Base-by-base conservation (phyloP, 2,329 filamentous ascomycete species). In the Coniella lustricola region DNA sequence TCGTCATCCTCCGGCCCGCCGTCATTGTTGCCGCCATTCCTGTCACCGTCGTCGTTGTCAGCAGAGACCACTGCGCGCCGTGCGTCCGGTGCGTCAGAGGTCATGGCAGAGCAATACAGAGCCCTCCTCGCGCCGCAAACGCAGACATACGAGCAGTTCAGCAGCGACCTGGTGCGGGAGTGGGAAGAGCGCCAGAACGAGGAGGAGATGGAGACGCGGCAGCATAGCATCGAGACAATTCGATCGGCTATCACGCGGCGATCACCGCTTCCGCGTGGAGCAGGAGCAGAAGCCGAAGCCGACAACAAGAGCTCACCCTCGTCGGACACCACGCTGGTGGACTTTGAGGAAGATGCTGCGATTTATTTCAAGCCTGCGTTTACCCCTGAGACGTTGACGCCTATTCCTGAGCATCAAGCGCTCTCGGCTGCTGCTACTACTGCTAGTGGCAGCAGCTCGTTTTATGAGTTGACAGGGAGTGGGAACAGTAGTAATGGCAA, bases 81-180 rank as follows among this genome's bases (percentile, higher is more conserved):
- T n/a, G n/a, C n/a, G n/a, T n/a, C n/a, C n/a, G n/a, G n/a, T n/a
- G n/a, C n/a, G n/a, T n/a, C n/a, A n/a, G 73, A 77, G 46, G 60
- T 66, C 34, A 72, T 77, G 31, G 75, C 74, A 18, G 71, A 75
- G 37, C 72, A 76, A 46, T 78, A 78, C 52, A 65, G 66, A 16
- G 69, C 69, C 2, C 55, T 77, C 2, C 61, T 77, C 3, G 68
- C 25, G 5, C 25, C 25, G 5, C 25, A 72, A 17, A 65, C 67
- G 0, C 64, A 64, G 36, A 62, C 61, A 32, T 66, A 31, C 20
- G 46, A 52, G 13, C 18, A 39, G n/a, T 39, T 49, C 18, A 38
- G 18, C 36, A 22, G 17, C 36, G 18, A 38, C 12, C 17, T 17
- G 18, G 36, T 31, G 14, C 32, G 29, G 8, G 21, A n/a, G 8